A percentile compares a stretch with the other conserved stretches of the same genome.
phyloP scores from a whole-genome alignment of 2,329 filamentous ascomycete genomes.

The Ophiocordyceps australis region DNA sequence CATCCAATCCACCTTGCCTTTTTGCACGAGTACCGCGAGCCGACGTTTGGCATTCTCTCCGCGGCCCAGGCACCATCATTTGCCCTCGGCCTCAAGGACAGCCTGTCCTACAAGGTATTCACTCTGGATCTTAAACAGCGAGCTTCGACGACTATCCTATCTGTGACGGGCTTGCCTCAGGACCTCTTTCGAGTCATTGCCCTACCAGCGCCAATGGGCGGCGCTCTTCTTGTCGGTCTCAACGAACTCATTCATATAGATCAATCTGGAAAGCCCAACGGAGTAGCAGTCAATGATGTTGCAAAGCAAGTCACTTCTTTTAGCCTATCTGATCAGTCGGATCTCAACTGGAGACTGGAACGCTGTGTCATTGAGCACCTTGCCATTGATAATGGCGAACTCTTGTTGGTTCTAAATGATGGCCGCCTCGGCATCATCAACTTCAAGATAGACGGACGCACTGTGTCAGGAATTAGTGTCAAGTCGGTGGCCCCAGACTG shows the following conservation, averaged over 20 bases:
- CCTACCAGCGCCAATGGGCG: slow-evolving; percentile 71
- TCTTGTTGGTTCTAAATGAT: slow-evolving; percentile 64
- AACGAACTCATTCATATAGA: slow-evolving; percentile 94
- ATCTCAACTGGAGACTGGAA: slow-evolving; percentile 64
- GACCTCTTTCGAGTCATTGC: slow-evolving; percentile 73
- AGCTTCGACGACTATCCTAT: slow-evolving; percentile 82
- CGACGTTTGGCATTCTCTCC: slow-evolving; percentile 88
- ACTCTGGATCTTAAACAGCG: slow-evolving; percentile 86
- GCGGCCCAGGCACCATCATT: slow-evolving; percentile 56
- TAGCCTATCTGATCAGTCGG: slow-evolving; percentile 69
- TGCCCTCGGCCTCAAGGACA: slow-evolving; percentile 68
- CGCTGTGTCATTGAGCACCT: slow-evolving; percentile 62
- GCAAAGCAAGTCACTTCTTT: slow-evolving; percentile 71
- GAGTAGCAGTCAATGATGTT: slow-evolving; percentile 83
- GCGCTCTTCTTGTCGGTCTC: slow-evolving; percentile 66
- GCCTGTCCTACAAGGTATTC: slow-evolving; percentile 82
- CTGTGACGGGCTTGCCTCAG: slow-evolving; percentile 68
- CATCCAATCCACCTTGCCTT: slow-evolving; percentile 87
- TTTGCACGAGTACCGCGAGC: slow-evolving; percentile 90
- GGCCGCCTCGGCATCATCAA: slow-evolving; percentile 59
- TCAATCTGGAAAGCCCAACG: slow-evolving; percentile 84
- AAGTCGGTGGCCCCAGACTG: slow-evolving; percentile 42
- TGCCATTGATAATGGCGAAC: slow-evolving; percentile 59
- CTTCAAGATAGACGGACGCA: slow-evolving; percentile 79
- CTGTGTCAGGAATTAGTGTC: slow-evolving; percentile 72